phyloP scores from a whole-genome alignment of 306 rosid genomes.

The Dryas drummondii region DNA sequence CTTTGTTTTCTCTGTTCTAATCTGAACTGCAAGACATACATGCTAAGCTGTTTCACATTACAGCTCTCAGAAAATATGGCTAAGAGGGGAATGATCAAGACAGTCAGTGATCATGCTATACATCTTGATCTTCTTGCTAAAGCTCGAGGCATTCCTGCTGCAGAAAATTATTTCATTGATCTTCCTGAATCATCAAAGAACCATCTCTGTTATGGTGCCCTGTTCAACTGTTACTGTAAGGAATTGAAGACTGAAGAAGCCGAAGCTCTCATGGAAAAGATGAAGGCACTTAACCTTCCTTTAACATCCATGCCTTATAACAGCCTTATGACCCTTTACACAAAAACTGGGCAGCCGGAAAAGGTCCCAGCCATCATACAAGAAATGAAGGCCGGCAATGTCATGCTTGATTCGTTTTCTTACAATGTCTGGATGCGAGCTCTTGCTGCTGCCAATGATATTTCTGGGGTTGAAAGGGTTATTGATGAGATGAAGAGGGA shows the following conservation, averaged over 20 bases:
- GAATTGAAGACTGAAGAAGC: conserved; percentile 76
- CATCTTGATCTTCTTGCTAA: conserved; percentile 87
- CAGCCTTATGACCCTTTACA: conserved; percentile 83
- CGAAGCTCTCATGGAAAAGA: conserved; percentile 77
- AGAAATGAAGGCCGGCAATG: conserved; percentile 66
- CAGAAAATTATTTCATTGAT: conserved; percentile 65
- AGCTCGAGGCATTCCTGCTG: conserved; percentile 64
- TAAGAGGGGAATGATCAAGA: conserved; percentile 78
- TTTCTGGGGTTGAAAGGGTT: conserved; percentile 81
- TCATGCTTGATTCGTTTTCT: conserved; percentile 61
- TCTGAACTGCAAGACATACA: background rate
- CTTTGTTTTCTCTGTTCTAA: background rate
- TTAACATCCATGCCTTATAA: conserved; percentile 67
- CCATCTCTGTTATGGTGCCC: conserved; percentile 80
- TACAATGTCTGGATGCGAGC: conserved; percentile 90
- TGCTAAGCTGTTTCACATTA: conserved; percentile 12
- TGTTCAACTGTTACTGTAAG: conserved; percentile 92
- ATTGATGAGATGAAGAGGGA: conserved; percentile 86
- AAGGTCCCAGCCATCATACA: conserved; percentile 65
- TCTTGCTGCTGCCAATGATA: conserved; percentile 69
- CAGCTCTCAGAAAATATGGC: conserved; percentile 82
- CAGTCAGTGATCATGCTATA: conserved; percentile 78
- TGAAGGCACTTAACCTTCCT: conserved; percentile 80
- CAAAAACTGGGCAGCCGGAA: conserved; percentile 55
- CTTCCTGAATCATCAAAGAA: conserved; percentile 80